Evolutionary conservation across 1,284 basidiomycete genomes (phyloP).

Genomic region (Mycosarcoma maydis): DNA sequence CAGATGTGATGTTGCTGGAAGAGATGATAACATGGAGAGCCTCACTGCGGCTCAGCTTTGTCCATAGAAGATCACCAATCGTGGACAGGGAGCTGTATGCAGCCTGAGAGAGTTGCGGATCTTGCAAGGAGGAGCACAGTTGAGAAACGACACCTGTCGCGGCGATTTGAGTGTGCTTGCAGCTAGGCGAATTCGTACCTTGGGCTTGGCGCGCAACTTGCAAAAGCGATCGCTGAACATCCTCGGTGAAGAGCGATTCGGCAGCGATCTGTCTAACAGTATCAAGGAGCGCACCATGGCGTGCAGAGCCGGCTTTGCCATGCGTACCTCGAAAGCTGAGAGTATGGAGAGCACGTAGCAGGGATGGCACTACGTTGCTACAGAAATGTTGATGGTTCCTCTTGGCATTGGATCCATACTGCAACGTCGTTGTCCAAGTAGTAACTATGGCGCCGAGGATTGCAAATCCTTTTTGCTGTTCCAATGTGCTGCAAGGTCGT

Average conservation of each 20-base stretch:
- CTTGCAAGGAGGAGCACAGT: conserved; percentile 10
- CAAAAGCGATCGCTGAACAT: conserved; percentile 28
- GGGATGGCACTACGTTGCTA: conserved; percentile 20
- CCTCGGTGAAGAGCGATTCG: conserved; percentile 42
- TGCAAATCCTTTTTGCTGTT: conserved; percentile 1
- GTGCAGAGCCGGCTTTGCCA: background rate
- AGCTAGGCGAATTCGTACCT: conserved; percentile 5
- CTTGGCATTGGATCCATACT: conserved; percentile 52
- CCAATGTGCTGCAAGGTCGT: background rate
- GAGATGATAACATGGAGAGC: conserved; percentile 29
- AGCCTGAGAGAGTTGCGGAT: conserved; percentile 1
- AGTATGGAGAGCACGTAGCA: conserved; percentile 12
- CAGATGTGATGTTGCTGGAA: conserved; percentile 13
- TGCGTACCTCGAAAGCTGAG: background rate
- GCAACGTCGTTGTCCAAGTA: conserved; percentile 37
- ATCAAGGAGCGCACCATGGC: background rate
- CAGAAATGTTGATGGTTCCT: conserved; percentile 51
- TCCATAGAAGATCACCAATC: conserved; percentile 16
- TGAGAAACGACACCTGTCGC: conserved; percentile 10
- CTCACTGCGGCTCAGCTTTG: conserved; percentile 26
- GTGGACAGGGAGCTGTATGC: conserved; percentile 12
- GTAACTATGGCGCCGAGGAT: conserved; percentile 25
- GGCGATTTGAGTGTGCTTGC: conserved; percentile 11
- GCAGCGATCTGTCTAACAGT: conserved; percentile 29
- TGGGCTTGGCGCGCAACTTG: conserved; percentile 23